These are phyloP conservation scores for Zasmidium angulare DNA, from an alignment of 2,329 filamentous ascomycete species.

Conservation along the genomic window DNA sequence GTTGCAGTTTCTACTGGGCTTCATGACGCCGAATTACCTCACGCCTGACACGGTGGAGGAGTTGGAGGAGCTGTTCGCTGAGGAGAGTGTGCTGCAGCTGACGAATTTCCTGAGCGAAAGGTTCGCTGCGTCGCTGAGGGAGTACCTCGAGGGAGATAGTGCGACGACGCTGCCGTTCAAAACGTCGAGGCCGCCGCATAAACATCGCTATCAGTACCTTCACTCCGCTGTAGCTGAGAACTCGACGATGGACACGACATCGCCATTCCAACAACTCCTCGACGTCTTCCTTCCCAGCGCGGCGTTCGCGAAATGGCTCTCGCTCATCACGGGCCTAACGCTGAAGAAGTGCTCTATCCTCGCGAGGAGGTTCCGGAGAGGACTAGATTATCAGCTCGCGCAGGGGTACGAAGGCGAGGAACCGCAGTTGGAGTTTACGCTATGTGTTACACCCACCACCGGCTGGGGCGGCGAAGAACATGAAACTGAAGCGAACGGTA, in stretches of 20 bases:
- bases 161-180: conserved; percentile 25
- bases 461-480: conserved; percentile 79
- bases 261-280: conserved; percentile 73
- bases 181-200: conserved; percentile 79
- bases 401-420: conserved; percentile 73
- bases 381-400: conserved; percentile 88
- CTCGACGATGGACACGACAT: conserved; percentile 28
- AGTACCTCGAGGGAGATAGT: conserved; percentile 69
- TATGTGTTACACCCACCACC: conserved; percentile 78
- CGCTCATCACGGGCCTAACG: conserved; percentile 73
- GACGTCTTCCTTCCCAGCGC: conserved; percentile 79
- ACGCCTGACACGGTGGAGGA: conserved; percentile 88
- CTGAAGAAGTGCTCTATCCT: conserved; percentile 74
- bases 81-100: conserved; percentile 81
- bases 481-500: conserved; percentile 43
- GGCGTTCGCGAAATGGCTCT: conserved; percentile 87
- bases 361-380: conserved; percentile 83
- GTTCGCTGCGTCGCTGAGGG: conserved; percentile 70
- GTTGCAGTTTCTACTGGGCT: conserved; percentile 85
- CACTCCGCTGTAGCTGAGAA: conserved; percentile 45
- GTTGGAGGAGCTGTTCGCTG: conserved; percentile 74
- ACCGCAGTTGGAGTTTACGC: conserved; percentile 79
- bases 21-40: conserved; percentile 84
- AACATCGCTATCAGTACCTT: conserved; percentile 87
- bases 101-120: conserved; percentile 74